phyloP scores from a whole-genome alignment of 768 basidiomycete genomes.

The Leucogyrophana mollusca region DNA sequence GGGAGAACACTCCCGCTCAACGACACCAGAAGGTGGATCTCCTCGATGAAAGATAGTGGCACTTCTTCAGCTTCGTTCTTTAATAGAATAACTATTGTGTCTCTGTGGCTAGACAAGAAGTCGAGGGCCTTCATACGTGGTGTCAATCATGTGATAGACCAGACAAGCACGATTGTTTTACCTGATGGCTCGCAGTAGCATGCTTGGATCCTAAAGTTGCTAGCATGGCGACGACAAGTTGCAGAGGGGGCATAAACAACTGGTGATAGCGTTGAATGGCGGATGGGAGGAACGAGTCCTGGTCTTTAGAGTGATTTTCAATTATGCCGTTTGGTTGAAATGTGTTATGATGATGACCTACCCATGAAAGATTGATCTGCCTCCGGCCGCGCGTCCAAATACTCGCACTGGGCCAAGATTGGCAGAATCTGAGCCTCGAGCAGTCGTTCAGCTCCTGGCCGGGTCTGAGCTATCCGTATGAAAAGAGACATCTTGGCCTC shows the following conservation, averaged over 20 bases:
- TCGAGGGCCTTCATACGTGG: slow-evolving; percentile 63
- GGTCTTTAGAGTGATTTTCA: slow-evolving; percentile 44
- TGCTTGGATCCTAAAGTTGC: slow-evolving; percentile 75
- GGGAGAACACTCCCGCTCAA: slow-evolving; percentile 70
- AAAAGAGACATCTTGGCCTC: slow-evolving; percentile 94
- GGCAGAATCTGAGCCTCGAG: slow-evolving; percentile 76
- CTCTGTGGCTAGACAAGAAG: slow-evolving; percentile 79
- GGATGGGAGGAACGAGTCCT: slow-evolving; percentile 84
- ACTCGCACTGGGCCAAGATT: slow-evolving; percentile 81
- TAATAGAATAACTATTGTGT: slow-evolving; percentile 80
- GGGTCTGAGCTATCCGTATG: slow-evolving; percentile 78
- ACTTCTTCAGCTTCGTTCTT: slow-evolving; percentile 68
- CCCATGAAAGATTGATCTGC: slow-evolving; percentile 82
- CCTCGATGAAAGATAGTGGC: slow-evolving; percentile 67
- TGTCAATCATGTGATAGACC: not conserved
- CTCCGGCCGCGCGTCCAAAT: slow-evolving; percentile 81
- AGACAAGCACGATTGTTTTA: slow-evolving; percentile 21
- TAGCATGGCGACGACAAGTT: slow-evolving; percentile 74
- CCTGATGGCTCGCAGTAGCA: slow-evolving; percentile 67
- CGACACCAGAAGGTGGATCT: slow-evolving; percentile 75
- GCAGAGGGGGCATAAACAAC: slow-evolving; percentile 81
- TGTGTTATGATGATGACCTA: slow-evolving; percentile 28
- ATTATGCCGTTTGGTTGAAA: not conserved
- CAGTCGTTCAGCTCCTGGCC: slow-evolving; percentile 81
- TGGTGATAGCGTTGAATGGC: slow-evolving; percentile 91